Conservation (phyloP, 352 stramenopile genomes). For the Globisporangium abappressorium region DNA sequence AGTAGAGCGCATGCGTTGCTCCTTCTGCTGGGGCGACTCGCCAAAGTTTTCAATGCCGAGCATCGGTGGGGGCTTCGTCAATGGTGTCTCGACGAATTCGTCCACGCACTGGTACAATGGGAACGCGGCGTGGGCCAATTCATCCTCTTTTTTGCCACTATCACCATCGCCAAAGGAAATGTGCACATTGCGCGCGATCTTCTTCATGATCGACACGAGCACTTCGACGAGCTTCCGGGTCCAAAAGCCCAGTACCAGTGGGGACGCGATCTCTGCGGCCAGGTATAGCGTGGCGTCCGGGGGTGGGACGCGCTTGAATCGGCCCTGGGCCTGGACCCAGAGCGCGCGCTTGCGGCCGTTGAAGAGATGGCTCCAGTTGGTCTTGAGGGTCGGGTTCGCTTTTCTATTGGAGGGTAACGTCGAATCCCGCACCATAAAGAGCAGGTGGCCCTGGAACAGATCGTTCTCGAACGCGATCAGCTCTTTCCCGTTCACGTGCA, state of each 20-base stretch:
- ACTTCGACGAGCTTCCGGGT: conserved; percentile 32
- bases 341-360: conserved; percentile 31
- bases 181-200: conserved; percentile 33
- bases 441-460: conserved; percentile 33
- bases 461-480: conserved; percentile 50
- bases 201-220: conserved; percentile 36
- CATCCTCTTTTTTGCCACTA: background rate
- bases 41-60: conserved; percentile 37
- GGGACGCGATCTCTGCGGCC: conserved; percentile 42
- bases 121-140: conserved; percentile 49
- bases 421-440: conserved; percentile 36
- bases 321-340: conserved; percentile 63
- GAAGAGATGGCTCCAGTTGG: conserved; percentile 37
- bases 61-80: conserved; percentile 12
- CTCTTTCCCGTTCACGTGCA: conserved; percentile 28
- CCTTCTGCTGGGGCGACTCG: conserved; percentile 27
- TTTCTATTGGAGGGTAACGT: conserved; percentile 5
- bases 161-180: conserved; percentile 32
- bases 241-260: conserved; percentile 31
- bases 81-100: conserved; percentile 36
- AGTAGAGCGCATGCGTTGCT: conserved; percentile 13
- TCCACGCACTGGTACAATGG: conserved; percentile 51
- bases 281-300: conserved; percentile 37
- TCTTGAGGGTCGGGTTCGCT: too few species aligned
- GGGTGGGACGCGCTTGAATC: conserved; percentile 43